Percentiles rank a stretch among this genome's conserved stretches.
phyloP scores from a whole-genome alignment of 441 rosid species.

The Adansonia rubrostipa region DNA sequence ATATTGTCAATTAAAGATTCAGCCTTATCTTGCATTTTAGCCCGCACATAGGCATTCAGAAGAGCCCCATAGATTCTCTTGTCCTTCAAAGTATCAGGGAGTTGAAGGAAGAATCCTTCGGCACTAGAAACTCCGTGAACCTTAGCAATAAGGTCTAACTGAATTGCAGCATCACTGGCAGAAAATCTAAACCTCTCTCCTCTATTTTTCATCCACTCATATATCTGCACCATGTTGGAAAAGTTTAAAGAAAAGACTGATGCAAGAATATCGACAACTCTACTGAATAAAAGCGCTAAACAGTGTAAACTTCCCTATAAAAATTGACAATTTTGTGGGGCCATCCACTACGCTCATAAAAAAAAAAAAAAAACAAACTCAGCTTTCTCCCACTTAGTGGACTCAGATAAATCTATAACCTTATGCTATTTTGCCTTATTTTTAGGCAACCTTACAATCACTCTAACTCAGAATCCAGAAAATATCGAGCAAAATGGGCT shows the following conservation, averaged over 20 bases:
- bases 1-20: conserved; percentile 62
- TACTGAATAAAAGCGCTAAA: not conserved
- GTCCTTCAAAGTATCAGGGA: conserved; percentile 68
- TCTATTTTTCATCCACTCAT: conserved; percentile 86
- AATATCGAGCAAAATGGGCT: too few relatives aligned
- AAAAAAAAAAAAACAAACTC: not conserved
- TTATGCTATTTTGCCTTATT: too few relatives aligned
- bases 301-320: not conserved
- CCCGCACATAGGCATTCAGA: conserved; percentile 72
- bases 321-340: not conserved
- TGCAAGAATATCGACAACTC: not conserved
- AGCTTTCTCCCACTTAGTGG: too few relatives aligned
- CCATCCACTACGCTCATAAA: not conserved
- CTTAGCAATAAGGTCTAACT: conserved; percentile 82
- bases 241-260: not conserved
- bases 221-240: conserved; percentile 49
- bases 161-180: conserved; percentile 90
- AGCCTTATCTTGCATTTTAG: conserved; percentile 65
- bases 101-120: conserved; percentile 57
- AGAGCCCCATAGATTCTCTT: conserved; percentile 80
- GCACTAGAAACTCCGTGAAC: conserved; percentile 77
- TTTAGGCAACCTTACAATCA: too few relatives aligned
- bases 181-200: conserved; percentile 70
- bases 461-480: not conserved
- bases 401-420: too few relatives aligned